Percentiles rank a stretch among this genome's conserved stretches.
Conservation (phyloP, 2,329 filamentous ascomycete genomes). For the Stagonosporopsis chrysanthemi region DNA sequence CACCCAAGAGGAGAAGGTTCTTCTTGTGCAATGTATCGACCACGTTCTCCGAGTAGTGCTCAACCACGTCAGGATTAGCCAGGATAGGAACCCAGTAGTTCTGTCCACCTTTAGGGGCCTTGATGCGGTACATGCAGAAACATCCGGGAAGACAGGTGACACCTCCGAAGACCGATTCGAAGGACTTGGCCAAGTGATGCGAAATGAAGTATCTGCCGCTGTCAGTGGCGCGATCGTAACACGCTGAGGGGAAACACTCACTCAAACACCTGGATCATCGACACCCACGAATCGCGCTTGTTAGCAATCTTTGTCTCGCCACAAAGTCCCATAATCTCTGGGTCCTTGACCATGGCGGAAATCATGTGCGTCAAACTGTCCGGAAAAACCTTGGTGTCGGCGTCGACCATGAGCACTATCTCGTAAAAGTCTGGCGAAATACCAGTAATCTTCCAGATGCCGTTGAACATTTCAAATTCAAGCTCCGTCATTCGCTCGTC, state of each 20-base stretch:
- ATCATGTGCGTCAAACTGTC: constrained; percentile 99
- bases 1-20: constrained; percentile 88
- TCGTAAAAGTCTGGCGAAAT: constrained; percentile 99
- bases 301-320: constrained; percentile 99
- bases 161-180: constrained; percentile 98
- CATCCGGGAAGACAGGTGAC: constrained; percentile 97
- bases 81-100: constrained; percentile 99
- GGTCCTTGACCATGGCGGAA: constrained; percentile 98
- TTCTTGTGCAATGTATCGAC: constrained; percentile 98
- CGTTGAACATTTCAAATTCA: constrained; percentile 99
- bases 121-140: constrained; percentile 99
- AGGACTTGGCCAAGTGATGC: constrained; percentile 94
- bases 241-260: constrained; percentile 47
- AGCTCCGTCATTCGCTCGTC: constrained; percentile 99
- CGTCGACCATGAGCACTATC: constrained; percentile 97
- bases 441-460: constrained; percentile 97
- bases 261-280: constrained; percentile 98
- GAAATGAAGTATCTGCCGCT: constrained; percentile 84
- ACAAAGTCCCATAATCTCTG: constrained; percentile 98
- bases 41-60: constrained; percentile 99
- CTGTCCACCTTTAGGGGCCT: constrained; percentile 95
- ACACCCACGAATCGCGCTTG: constrained; percentile 93
- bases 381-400: constrained; percentile 98
- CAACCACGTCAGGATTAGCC: constrained; percentile 96
- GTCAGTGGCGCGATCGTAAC: constrained; percentile 38